Conservation (phyloP, 108 stramenopile genomes). For the Pseudonitzschia delicatissima region DNA sequence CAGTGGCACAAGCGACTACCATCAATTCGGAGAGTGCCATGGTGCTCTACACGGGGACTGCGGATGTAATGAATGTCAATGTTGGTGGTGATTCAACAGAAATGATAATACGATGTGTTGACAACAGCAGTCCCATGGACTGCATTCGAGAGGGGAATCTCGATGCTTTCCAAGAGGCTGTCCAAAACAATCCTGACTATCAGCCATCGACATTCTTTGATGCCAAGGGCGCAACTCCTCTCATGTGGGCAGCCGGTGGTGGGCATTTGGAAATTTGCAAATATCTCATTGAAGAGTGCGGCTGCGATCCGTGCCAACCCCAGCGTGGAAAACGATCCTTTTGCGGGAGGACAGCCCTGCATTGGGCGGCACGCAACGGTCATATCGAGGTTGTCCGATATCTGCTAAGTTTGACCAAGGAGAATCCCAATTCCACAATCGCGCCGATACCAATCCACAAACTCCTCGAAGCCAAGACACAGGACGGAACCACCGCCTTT, state of each 20-base stretch:
- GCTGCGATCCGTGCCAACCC: constrained; percentile 52
- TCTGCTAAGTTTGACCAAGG: constrained; percentile 26
- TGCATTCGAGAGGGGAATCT: constrained; percentile 31
- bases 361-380: constrained; percentile 86
- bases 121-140: constrained; percentile 19
- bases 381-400: constrained; percentile 66
- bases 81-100: not conserved
- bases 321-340: constrained; percentile 79
- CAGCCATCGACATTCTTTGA: constrained; percentile 29
- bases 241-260: constrained; percentile 78
- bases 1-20: constrained; percentile 33
- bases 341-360: constrained; percentile 74
- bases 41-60: not conserved
- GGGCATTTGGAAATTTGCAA: constrained; percentile 62
- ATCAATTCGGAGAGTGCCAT: constrained; percentile 24
- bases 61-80: not conserved
- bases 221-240: constrained; percentile 57
- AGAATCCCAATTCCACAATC: not conserved
- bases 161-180: constrained; percentile 11
- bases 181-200: not conserved
- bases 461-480: constrained; percentile 62
- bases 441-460: not conserved
- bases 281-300: constrained; percentile 53
- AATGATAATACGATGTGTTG: not conserved
- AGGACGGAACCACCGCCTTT: constrained; percentile 86